Percentiles rank a stretch among this genome's conserved stretches.
These are phyloP conservation scores for Saccharomycopsis hybrid DNA, from an alignment of 1,139 yeast genomes.

Conservation along the genomic window DNA sequence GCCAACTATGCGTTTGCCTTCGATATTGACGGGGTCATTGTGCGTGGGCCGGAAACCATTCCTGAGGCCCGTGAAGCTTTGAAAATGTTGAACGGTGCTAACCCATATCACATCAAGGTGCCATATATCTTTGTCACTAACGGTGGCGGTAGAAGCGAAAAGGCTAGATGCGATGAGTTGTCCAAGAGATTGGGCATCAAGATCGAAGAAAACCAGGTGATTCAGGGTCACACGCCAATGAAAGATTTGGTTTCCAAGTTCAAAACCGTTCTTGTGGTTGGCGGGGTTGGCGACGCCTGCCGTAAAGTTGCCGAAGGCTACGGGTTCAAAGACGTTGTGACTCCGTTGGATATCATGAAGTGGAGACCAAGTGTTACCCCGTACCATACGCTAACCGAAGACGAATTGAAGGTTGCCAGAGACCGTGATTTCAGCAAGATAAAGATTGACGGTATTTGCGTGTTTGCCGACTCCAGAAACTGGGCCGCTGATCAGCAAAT, in stretches of 20 bases:
- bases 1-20: constrained; percentile 84
- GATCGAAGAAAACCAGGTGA: constrained; percentile 68
- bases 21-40: constrained; percentile 80
- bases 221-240: constrained; percentile 90
- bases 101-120: constrained; percentile 72
- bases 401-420: constrained; percentile 49
- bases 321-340: constrained; percentile 69
- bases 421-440: constrained; percentile 61
- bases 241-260: constrained; percentile 61
- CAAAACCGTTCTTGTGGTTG: constrained; percentile 72
- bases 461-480: constrained; percentile 77
- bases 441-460: constrained; percentile 63
- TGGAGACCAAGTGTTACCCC: constrained; percentile 87
- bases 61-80: constrained; percentile 72
- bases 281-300: constrained; percentile 81
- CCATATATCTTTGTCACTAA: constrained; percentile 83
- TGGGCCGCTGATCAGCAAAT: constrained; percentile 92
- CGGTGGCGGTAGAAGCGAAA: constrained; percentile 83
- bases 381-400: constrained; percentile 67
- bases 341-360: constrained; percentile 70
- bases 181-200: constrained; percentile 51
- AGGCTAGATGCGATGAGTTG: constrained; percentile 62
- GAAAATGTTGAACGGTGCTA: constrained; percentile 63
- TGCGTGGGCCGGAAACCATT: constrained; percentile 72
- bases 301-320: constrained; percentile 71